Evolutionary conservation across 2,329 filamentous ascomycete species (phyloP), one percentile per base, ranked within the genome.

Genomic region (Pestalotiopsis sp.): DNA sequence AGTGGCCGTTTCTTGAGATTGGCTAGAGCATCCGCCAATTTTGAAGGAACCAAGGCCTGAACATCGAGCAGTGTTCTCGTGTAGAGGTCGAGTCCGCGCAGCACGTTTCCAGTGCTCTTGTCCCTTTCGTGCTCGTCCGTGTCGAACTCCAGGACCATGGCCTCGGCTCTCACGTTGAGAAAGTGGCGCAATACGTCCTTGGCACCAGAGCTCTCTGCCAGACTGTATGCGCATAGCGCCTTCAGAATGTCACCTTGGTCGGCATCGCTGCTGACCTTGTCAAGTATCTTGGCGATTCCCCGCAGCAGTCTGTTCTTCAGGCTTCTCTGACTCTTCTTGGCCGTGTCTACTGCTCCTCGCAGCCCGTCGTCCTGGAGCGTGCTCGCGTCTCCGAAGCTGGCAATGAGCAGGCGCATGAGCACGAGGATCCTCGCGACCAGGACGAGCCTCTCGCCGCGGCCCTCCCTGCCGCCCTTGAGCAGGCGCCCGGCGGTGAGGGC

Each of bases 181-280:
- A 98, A 95, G 79, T 96, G 91, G 7, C 89, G 85, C 66, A 98
- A 80, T 0, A 93, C 92, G 77, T 97, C 94, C 68, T 88, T 90
- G 0, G 93, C 90, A 0, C 94, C 92, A 0, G 92, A 94, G 75
- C 89, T 97, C 3, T 92, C 94, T 1, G 91, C 89, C 64, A 98
- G 84, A 70, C 93, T 94, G 77, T 94, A 95, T 0, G 95, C 94
- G 68, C 91, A 92, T 72, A 98, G 85, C 0, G 91, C 90, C 73
- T 93, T 91, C 13, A 95, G 83, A 17, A 96, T 85, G 25, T 87
- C 84, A 69, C 84, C 75, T 68, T 85, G 74, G 73, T 85, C 72
- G 70, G 78, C 70, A 75, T 82, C 70, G 74, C 86, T 78, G 85
- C 91, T 86, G 31, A 91, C 87, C 62, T 86, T 88, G 72, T 88